Evolutionary conservation across 805 yeast genomes (phyloP).

Genomic region (Naumovozyma dairenensis): DNA sequence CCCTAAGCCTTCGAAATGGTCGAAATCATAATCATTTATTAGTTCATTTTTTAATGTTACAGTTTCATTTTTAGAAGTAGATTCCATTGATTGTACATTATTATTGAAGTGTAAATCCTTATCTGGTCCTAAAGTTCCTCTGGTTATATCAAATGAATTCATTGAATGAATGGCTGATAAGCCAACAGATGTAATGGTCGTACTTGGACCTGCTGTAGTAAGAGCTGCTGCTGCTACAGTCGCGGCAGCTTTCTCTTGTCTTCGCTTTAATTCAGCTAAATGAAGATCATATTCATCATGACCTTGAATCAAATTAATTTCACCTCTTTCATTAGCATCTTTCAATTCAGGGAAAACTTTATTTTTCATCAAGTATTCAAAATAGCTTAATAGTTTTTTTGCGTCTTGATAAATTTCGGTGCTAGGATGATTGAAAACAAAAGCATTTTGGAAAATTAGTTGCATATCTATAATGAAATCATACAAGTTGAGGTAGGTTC

Average conservation of each 20-base stretch:
- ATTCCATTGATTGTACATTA: constrained; percentile 1
- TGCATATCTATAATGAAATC: constrained; percentile 50
- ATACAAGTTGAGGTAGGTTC: constrained; percentile 44
- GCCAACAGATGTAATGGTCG: constrained; percentile 8
- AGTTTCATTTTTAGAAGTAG: constrained; percentile 8
- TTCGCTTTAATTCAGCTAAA: too few relatives aligned
- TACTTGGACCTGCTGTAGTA: constrained; percentile 15
- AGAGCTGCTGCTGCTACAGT: too few relatives aligned
- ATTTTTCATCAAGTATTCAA: constrained; percentile 29
- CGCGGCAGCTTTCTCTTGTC: too few relatives aligned
- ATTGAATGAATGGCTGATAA: not conserved
- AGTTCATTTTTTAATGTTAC: constrained; percentile 6
- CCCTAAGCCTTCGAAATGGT: constrained; percentile 26
- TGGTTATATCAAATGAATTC: too few relatives aligned
- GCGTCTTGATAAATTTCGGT: constrained; percentile 70
- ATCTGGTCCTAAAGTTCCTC: constrained; percentile 1
- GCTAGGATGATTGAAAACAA: constrained; percentile 62
- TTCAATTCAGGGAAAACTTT: constrained; percentile 22
- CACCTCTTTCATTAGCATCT: constrained; percentile 26
- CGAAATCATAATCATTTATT: constrained; percentile 20
- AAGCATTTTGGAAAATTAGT: constrained; percentile 70
- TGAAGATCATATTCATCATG: constrained; percentile 24
- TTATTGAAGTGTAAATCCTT: not conserved
- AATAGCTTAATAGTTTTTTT: constrained; percentile 42
- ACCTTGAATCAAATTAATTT: constrained; percentile 23